Evolutionary conservation across 1,284 basidiomycete genomes (phyloP).

Genomic region (Apiotrichum montevideense): DNA sequence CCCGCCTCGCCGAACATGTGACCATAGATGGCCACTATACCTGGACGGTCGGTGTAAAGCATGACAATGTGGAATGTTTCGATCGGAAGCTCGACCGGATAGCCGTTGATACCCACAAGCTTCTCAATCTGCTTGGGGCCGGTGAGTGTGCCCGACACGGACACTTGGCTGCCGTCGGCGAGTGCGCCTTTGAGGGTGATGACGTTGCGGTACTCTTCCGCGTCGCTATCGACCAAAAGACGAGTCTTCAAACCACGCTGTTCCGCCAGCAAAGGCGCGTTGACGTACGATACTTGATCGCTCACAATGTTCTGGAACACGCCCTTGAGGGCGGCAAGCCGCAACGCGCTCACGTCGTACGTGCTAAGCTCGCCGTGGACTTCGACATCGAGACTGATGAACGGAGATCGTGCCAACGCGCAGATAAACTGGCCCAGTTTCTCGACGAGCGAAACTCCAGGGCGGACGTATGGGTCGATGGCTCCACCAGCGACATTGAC

Average conservation of each 20-base stretch:
- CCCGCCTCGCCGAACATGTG: constrained; percentile 1
- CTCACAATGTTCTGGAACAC: constrained; percentile 8
- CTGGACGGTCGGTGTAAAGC: constrained; percentile 7
- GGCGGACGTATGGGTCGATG: constrained; percentile 7
- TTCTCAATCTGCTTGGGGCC: constrained; percentile 10
- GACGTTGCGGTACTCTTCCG: constrained; percentile 8
- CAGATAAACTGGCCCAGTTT: constrained; percentile 10
- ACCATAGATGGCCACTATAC: constrained; percentile 10
- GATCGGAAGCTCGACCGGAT: constrained; percentile 5
- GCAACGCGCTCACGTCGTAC: neutral
- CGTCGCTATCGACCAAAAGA: neutral
- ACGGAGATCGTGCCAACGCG: constrained; percentile 1
- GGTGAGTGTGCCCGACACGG: constrained; percentile 6
- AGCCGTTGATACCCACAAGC: constrained; percentile 10
- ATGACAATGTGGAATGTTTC: constrained; percentile 8
- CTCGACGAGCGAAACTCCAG: constrained; percentile 5
- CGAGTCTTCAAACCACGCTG: constrained; percentile 1
- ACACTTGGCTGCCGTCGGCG: constrained; percentile 2
- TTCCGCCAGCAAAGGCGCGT: constrained; percentile 6
- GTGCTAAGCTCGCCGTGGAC: constrained; percentile 5
- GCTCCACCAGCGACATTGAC: constrained; percentile 9
- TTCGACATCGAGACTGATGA: constrained; percentile 6
- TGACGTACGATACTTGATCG: constrained; percentile 11
- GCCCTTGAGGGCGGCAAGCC: constrained; percentile 9
- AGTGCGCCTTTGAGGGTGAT: constrained; percentile 8